Base-by-base conservation (phyloP, 192 early-diverging fungal species). In the Haplosporangium gracile region DNA sequence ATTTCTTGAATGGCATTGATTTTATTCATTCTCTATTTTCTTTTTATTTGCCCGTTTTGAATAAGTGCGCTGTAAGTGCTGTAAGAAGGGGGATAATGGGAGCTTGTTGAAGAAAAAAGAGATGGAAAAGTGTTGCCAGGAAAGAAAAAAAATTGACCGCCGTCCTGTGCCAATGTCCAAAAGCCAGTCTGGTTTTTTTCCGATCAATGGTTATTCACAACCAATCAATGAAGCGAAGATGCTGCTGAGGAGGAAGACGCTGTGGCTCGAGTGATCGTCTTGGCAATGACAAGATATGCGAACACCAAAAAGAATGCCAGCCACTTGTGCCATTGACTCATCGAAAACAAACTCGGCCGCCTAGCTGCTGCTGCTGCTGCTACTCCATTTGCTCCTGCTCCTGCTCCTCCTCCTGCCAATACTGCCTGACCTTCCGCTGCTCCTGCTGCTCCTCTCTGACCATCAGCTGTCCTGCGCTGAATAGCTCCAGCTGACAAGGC, bases 321-420 rank as follows among this genome's bases (percentile, higher is more conserved):
- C 92, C 92, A 93, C 47, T 90, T 85, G 74, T 88, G 88, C 90
- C 92, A 92, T 72, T 89, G 91, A 79, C 81, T 89, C 78, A 90
- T 79, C 18, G 86, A 76, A 57, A 75, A 82, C 70, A 87, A 45
- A 26, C 81, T 81, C 22, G 72, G 80, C 68, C 79, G 63, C 76
- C 85, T 71, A 71, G 63, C 75, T 70, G 70, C 79, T 22, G 73
- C 73, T 63, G 82, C 75, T 71, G n/a, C 78, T 88, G 79, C 40
- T 72, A 49, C 79, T 57, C 24, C 70, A 18, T 51, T 40, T 70
- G 65, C 63, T 32, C 40, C 73, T 73, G 39, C 65, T 74, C 26
- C 77, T 65, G 39, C 72, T 36, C 65, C 32, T 45, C 57, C 72
- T 42, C 55, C 68, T 73, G 38, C 60, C 76, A 24, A 45, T 57